Evolutionary conservation across 768 basidiomycete genomes (phyloP).

Genomic region (Phlebiopsis flavidoalba): DNA sequence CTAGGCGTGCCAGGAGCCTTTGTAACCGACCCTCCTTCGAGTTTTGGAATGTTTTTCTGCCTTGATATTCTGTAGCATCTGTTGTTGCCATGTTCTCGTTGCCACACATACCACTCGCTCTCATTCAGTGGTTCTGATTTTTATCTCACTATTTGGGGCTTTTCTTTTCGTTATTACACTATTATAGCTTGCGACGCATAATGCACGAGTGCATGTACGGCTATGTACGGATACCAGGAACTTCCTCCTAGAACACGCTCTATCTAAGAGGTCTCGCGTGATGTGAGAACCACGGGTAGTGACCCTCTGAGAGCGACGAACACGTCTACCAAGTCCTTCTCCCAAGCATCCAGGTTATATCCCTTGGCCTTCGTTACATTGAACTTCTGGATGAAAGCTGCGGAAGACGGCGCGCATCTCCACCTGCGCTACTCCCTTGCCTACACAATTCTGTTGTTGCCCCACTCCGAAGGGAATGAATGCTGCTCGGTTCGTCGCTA

Average conservation of each 20-base stretch:
- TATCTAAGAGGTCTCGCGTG: not conserved
- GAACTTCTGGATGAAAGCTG: conserved; percentile 7
- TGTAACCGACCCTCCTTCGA: not conserved
- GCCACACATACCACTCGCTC: not conserved
- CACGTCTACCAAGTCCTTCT: conserved; percentile 6
- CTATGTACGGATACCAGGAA: not conserved
- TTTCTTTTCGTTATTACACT: not conserved
- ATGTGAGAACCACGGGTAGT: not conserved
- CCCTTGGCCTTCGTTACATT: conserved; percentile 5
- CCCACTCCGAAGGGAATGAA: conserved; percentile 12
- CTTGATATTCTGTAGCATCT: conserved; percentile 1
- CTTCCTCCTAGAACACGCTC: not conserved
- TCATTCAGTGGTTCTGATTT: not conserved
- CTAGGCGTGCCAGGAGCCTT: not conserved
- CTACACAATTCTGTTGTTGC: conserved; percentile 8
- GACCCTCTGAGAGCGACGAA: conserved; percentile 1
- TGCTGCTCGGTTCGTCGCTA: conserved; percentile 1
- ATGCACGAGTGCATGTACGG: not conserved
- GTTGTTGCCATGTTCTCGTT: not conserved
- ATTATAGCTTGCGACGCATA: not conserved
- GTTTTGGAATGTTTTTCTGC: conserved; percentile 6
- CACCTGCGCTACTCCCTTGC: conserved; percentile 10
- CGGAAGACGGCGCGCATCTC: conserved; percentile 11
- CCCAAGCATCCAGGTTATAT: conserved; percentile 5
- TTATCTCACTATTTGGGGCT: not conserved